Evolutionary conservation across 495 filamentous ascomycete species (phyloP).

Genomic region (Lasiosphaeria hispida): DNA sequence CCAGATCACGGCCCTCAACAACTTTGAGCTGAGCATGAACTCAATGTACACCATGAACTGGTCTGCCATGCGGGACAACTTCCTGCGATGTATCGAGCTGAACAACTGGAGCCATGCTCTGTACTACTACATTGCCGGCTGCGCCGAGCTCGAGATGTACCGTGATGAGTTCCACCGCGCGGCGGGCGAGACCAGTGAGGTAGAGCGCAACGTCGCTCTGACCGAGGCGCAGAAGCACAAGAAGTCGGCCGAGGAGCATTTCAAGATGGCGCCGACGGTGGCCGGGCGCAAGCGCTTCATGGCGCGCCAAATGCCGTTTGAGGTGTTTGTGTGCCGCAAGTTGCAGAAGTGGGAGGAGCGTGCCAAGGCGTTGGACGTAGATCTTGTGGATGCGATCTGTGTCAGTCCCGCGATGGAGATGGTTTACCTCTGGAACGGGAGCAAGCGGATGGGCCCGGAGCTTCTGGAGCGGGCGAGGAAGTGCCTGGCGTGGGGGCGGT

Average conservation of each 20-base stretch:
- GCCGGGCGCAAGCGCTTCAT: slow-evolving; percentile 88
- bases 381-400: slow-evolving; percentile 78
- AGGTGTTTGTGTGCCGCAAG: slow-evolving; percentile 82
- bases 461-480: slow-evolving; percentile 64
- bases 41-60: slow-evolving; percentile 77
- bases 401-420: slow-evolving; percentile 87
- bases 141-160: slow-evolving; percentile 75
- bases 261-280: slow-evolving; percentile 68
- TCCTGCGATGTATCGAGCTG: slow-evolving; percentile 74
- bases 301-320: slow-evolving; percentile 85
- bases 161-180: slow-evolving; percentile 56
- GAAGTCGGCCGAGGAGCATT: slow-evolving; percentile 63
- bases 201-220: slow-evolving; percentile 4
- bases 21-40: slow-evolving; percentile 81
- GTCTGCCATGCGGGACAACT: slow-evolving; percentile 65
- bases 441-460: slow-evolving; percentile 67
- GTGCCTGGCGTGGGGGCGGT: slow-evolving; percentile 61
- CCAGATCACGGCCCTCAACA: slow-evolving; percentile 75
- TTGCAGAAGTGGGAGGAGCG: slow-evolving; percentile 86
- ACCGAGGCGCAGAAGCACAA: slow-evolving; percentile 44
- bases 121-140: slow-evolving; percentile 86
- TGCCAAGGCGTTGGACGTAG: slow-evolving; percentile 63
- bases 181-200: slow-evolving; percentile 49
- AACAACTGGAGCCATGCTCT: slow-evolving; percentile 89
- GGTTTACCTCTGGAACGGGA: slow-evolving; percentile 91